Evolutionary conservation across 2,329 filamentous ascomycete genomes (phyloP).

Genomic region (Macrophomina tecta): DNA sequence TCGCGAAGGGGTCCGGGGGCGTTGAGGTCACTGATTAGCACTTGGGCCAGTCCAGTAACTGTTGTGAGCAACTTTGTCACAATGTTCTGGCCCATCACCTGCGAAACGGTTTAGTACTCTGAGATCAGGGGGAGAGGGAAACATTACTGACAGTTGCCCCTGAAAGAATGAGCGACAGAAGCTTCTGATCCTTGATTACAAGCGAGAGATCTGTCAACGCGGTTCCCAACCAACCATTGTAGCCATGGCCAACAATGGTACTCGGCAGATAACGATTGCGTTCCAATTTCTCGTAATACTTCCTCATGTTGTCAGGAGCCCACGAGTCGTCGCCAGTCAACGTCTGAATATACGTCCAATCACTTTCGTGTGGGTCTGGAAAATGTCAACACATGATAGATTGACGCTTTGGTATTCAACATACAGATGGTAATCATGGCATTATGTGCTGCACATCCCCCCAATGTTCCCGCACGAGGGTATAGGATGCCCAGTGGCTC

Average conservation of each 20-base stretch:
- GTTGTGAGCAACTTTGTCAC: constrained; percentile 37
- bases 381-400: neutral
- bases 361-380: constrained; percentile 59
- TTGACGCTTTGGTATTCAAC: neutral
- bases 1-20: constrained; percentile 42
- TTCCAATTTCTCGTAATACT: constrained; percentile 62
- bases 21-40: constrained; percentile 60
- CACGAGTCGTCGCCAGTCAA: constrained; percentile 67
- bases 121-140: neutral
- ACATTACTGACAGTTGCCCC: constrained; percentile 53
- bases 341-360: constrained; percentile 64
- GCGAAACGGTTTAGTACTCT: neutral
- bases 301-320: constrained; percentile 63
- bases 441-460: constrained; percentile 67
- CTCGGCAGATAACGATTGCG: constrained; percentile 57
- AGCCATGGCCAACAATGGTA: constrained; percentile 58
- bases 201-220: constrained; percentile 56
- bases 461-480: constrained; percentile 62
- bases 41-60: constrained; percentile 49
- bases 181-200: constrained; percentile 58
- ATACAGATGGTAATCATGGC: constrained; percentile 62
- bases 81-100: constrained; percentile 49
- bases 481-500: constrained; percentile 62
- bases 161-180: constrained; percentile 60
- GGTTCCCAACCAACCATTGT: constrained; percentile 59